Evolutionary conservation across 106 monocot genomes (phyloP).

Genomic region (Allium fistulosum): DNA sequence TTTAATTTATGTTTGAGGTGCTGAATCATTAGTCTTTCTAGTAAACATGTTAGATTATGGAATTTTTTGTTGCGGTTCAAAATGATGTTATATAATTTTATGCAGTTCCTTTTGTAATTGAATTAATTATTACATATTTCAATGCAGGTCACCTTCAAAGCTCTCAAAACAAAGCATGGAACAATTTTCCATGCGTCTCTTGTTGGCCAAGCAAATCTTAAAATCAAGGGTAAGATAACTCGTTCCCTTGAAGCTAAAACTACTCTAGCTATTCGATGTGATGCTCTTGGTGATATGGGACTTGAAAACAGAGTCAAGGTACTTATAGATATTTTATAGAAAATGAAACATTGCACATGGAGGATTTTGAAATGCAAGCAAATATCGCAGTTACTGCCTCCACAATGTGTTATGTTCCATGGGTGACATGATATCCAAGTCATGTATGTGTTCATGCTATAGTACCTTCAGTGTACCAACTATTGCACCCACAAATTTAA

Average conservation of each 20-base stretch:
- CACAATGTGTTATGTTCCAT: no score
- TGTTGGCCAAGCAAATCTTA: conserved; percentile 82
- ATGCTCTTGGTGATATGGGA: conserved; percentile 87
- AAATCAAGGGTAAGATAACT: conserved; percentile 86
- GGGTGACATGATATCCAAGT: no score
- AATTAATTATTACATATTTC: background rate
- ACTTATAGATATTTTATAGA: background rate
- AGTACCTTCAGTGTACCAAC: no score
- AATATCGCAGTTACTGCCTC: no score
- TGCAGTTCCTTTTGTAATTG: no score
- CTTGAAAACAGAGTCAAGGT: conserved; percentile 85
- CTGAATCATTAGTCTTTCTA: no score
- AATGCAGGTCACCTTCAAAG: conserved; percentile 80
- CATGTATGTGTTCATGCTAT: no score
- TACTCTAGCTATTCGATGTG: conserved; percentile 78
- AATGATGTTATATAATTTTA: no score
- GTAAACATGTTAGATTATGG: conserved; percentile 52
- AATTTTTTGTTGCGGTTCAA: conserved; percentile 13
- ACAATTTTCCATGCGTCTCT: conserved; percentile 93
- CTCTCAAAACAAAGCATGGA: conserved; percentile 87
- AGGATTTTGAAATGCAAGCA: no score
- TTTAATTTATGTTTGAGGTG: background rate
- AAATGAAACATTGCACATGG: no score
- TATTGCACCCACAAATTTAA: no score
- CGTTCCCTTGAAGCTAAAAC: conserved; percentile 87